phyloP scores from a whole-genome alignment of 1,284 basidiomycete genomes.

The Fomes fomentarius region DNA sequence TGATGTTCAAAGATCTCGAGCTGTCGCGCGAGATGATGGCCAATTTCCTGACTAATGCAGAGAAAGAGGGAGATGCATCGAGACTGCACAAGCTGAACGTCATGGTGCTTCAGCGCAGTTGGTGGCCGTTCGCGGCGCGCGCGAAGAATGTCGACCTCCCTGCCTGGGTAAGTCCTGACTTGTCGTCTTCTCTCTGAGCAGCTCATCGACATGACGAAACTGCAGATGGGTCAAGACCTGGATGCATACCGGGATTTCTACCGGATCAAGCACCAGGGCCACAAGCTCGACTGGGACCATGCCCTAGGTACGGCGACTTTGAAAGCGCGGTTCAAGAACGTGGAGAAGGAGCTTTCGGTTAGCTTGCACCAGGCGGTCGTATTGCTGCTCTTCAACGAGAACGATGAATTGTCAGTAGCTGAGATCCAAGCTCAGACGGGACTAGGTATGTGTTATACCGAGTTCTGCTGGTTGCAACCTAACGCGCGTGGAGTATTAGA shows the following conservation, averaged over 20 bases:
- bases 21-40: constrained; percentile 72
- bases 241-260: constrained; percentile 71
- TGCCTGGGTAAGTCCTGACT: constrained; percentile 41
- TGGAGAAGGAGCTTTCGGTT: constrained; percentile 87
- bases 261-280: constrained; percentile 71
- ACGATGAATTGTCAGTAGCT: constrained; percentile 58
- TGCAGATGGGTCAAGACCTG: constrained; percentile 73
- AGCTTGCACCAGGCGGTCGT: constrained; percentile 90
- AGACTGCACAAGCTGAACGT: constrained; percentile 50
- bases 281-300: constrained; percentile 83
- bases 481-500: constrained; percentile 46
- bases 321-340: constrained; percentile 68
- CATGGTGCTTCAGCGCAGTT: constrained; percentile 76
- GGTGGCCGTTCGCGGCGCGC: constrained; percentile 72
- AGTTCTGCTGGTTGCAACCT: not conserved
- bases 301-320: constrained; percentile 80
- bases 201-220: not conserved
- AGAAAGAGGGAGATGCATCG: constrained; percentile 21
- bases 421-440: constrained; percentile 74
- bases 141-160: constrained; percentile 57
- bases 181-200: not conserved
- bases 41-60: constrained; percentile 50
- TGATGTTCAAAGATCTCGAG: constrained; percentile 88
- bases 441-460: constrained; percentile 58
- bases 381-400: constrained; percentile 89